Percentiles rank a stretch among this genome's conserved stretches.
phyloP scores from a whole-genome alignment of 1,284 basidiomycete genomes.

The Boletus semigastroideus region DNA sequence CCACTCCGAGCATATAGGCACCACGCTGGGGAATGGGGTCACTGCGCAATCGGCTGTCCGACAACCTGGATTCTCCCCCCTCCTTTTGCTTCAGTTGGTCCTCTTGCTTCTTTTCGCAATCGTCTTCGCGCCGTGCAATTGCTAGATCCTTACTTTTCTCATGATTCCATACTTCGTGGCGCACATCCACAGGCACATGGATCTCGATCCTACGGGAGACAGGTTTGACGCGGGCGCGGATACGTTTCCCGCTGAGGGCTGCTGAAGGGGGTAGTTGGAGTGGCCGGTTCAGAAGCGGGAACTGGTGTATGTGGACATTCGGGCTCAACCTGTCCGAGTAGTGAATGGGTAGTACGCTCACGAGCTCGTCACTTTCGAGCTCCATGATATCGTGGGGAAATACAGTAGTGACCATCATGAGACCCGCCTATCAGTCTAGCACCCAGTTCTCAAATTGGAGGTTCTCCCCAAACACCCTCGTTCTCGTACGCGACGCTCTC shows the following conservation, averaged over 20 bases:
- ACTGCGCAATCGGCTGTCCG: conserved; percentile 68
- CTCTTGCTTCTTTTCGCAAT: conserved; percentile 71
- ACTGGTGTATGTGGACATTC: conserved; percentile 74
- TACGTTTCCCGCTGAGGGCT: conserved; percentile 66
- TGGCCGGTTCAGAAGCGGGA: conserved; percentile 69
- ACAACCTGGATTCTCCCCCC: conserved; percentile 58
- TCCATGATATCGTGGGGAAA: conserved; percentile 29
- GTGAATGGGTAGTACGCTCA: conserved; percentile 67
- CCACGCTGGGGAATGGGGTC: conserved; percentile 66
- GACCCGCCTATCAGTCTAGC: conserved; percentile 52
- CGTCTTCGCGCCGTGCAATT: conserved; percentile 61
- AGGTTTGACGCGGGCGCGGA: conserved; percentile 69
- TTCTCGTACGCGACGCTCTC: conserved; percentile 56
- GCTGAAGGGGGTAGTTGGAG: conserved; percentile 76
- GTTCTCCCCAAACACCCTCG: conserved; percentile 70
- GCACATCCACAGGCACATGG: conserved; percentile 73
- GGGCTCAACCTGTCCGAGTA: conserved; percentile 60
- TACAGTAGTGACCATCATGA: not conserved
- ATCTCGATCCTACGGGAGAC: conserved; percentile 63
- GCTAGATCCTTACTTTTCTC: conserved; percentile 68
- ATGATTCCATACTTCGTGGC: conserved; percentile 74
- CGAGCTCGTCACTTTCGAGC: conserved; percentile 48
- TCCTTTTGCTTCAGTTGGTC: conserved; percentile 48
- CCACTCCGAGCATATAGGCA: conserved; percentile 68
- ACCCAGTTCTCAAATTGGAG: conserved; percentile 90